These are phyloP conservation scores for Globisporangium irregulare DNA, from an alignment of 352 stramenopile genomes.

Conservation along the genomic window DNA sequence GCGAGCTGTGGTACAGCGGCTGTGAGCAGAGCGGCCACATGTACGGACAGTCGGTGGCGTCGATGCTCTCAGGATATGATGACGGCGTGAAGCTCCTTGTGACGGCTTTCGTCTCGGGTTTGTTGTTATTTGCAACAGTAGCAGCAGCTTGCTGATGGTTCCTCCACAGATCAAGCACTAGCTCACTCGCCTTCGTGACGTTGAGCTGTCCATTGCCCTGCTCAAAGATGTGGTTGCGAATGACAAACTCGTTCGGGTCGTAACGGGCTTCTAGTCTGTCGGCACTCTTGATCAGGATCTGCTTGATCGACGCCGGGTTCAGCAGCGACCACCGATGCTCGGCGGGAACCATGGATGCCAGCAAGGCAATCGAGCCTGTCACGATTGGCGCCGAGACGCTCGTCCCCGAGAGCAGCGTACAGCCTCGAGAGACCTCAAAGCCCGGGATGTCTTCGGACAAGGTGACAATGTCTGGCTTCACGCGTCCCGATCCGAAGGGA, in stretches of 20 bases:
- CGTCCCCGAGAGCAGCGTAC: conserved; percentile 71
- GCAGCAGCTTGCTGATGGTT: conserved; percentile 25
- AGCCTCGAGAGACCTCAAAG: conserved; percentile 44
- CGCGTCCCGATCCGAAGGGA: conserved; percentile 70
- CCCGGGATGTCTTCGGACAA: conserved; percentile 66
- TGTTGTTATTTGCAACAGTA: conserved; percentile 11
- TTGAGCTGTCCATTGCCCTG: conserved; percentile 80
- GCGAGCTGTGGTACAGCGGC: conserved; percentile 64
- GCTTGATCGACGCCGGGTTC: conserved; percentile 70
- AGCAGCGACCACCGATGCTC: conserved; percentile 52
- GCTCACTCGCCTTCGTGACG: conserved; percentile 49
- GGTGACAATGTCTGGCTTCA: conserved; percentile 85
- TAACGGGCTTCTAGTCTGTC: conserved; percentile 36
- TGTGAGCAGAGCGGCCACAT: conserved; percentile 87
- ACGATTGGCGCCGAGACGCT: conserved; percentile 85
- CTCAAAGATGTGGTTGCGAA: conserved; percentile 83
- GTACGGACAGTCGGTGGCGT: conserved; percentile 77
- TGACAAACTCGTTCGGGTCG: conserved; percentile 32
- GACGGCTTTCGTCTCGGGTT: conserved; percentile 1
- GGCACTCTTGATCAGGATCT: conserved; percentile 59
- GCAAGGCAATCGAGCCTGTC: conserved; percentile 65
- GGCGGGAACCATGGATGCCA: conserved; percentile 67
- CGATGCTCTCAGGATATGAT: conserved; percentile 62
- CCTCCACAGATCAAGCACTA: conserved; percentile 40
- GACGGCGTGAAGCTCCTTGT: conserved; percentile 23